These are phyloP conservation scores for Penicillium verhagenii DNA, from an alignment of 495 filamentous ascomycete species.

Conservation along the genomic window DNA sequence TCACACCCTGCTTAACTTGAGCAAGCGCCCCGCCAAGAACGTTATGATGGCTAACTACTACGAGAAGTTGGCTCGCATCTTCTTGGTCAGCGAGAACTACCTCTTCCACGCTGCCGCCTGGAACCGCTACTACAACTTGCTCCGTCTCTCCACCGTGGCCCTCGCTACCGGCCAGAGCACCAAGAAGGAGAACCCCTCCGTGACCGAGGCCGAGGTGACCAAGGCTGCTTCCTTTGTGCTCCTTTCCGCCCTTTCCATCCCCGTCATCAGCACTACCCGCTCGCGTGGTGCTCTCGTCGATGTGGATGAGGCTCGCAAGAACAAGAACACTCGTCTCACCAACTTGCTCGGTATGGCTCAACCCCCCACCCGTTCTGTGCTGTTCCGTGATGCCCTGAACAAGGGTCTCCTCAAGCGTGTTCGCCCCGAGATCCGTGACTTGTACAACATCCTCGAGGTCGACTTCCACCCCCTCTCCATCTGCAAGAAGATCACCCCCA, in stretches of 20 bases:
- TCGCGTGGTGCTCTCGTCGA: slow-evolving; percentile 95
- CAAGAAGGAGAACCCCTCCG: slow-evolving; percentile 93
- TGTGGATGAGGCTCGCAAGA: slow-evolving; percentile 95
- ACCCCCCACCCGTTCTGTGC: slow-evolving; percentile 80
- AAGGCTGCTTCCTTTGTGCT: slow-evolving; percentile 92
- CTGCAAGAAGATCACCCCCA: slow-evolving; percentile 98
- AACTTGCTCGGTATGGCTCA: slow-evolving; percentile 91
- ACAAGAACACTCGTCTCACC: slow-evolving; percentile 96
- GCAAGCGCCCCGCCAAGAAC: slow-evolving; percentile 99
- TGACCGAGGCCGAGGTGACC: slow-evolving; percentile 82
- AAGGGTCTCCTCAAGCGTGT: slow-evolving; percentile 91
- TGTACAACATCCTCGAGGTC: slow-evolving; percentile 98
- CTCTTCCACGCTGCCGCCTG: slow-evolving; percentile 98
- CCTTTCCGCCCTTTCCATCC: slow-evolving; percentile 92
- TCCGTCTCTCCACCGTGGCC: slow-evolving; percentile 83
- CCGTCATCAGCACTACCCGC: slow-evolving; percentile 96
- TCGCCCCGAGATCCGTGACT: slow-evolving; percentile 87
- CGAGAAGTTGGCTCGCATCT: slow-evolving; percentile 96
- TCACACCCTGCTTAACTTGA: slow-evolving; percentile 95
- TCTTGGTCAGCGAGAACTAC: slow-evolving; percentile 98
- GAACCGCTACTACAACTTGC: slow-evolving; percentile 94
- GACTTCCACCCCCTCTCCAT: slow-evolving; percentile 99
- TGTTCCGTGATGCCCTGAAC: slow-evolving; percentile 94
- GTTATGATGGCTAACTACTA: slow-evolving; percentile 99
- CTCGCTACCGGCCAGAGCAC: slow-evolving; percentile 77